These are phyloP conservation scores for Calonectria naviculata DNA, from an alignment of 2,329 filamentous ascomycete genomes.

Conservation along the genomic window DNA sequence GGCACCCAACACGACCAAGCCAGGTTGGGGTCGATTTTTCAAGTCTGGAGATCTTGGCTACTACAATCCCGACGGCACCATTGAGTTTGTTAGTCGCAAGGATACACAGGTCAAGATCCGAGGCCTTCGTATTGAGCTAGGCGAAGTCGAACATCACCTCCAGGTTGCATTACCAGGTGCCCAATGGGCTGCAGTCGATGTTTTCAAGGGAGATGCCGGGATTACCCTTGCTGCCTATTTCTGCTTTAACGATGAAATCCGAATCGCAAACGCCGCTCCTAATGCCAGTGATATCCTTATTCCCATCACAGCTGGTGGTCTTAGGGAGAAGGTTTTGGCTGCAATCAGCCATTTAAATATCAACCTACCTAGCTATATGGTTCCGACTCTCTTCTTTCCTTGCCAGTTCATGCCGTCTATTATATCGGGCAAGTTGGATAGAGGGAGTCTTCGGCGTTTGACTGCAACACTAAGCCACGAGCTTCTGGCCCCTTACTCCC, in stretches of 20 bases:
- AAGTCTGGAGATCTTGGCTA: slow-evolving; percentile 61
- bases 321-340: neutral
- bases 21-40: slow-evolving; percentile 41
- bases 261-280: neutral
- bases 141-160: slow-evolving; percentile 35
- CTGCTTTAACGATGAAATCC: neutral
- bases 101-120: slow-evolving; percentile 69
- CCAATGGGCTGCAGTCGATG: slow-evolving; percentile 11
- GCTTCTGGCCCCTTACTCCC: neutral
- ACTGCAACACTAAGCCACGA: slow-evolving; percentile 6
- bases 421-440: slow-evolving; percentile 20
- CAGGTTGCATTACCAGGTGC: neutral
- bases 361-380: neutral
- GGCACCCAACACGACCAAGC: neutral
- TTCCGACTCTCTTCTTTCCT: neutral
- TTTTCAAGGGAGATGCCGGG: neutral
- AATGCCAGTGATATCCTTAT: neutral
- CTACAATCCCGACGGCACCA: slow-evolving; percentile 45
- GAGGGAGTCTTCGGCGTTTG: neutral
- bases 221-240: slow-evolving; percentile 13
- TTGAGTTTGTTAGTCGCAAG: slow-evolving; percentile 61
- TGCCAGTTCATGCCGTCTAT: neutral
- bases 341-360: neutral
- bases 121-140: slow-evolving; percentile 65
- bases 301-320: neutral